Evolutionary conservation across 116 monocot species (phyloP), one percentile per base, ranked within the genome.

Genomic region (Cymodocea nodosa): DNA sequence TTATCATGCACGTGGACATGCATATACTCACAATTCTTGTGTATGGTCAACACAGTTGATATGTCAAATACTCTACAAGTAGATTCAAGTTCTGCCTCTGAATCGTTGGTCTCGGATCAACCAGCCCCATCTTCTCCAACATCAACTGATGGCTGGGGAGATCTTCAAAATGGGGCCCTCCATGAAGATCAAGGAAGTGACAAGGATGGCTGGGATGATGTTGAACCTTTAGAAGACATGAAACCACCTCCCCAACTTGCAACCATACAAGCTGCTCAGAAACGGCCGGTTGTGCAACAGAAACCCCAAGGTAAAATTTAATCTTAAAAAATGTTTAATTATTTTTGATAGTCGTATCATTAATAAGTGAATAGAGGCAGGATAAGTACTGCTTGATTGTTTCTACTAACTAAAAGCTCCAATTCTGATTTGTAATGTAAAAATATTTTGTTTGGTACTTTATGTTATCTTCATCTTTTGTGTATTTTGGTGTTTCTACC

Each of bases 201-300:
- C 56, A 86, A 92, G 72, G 92, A 89, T 66, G 92, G 89, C 19
- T 98, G 98, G 98, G 98, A 98, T 60, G 92, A 98, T 60, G 55
- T 98, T 25, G 98, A 91, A 52, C 86, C 89, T 39, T 73, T 86
- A 15, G 98, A 97, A 69, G 94, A 90, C 14, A 76, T 73, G 52
- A 85, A 87, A 52, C 81, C 92, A 24, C 30, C 76, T 76, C 62
- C 76, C 20, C 20, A 76, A 5, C 74, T 83, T 44, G 64, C 86
- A 7, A 79, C 62, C 59, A 81, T 98, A 52, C 89, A 89, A 68
- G 98, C 98, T 70, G 98, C 89, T 73, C 98, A 92, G 70, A 86
- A 84, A 73, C 69, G 84, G 8, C 86, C 89, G 0, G 78, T 98
- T 2, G 70, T 67, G 51, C 86, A 74, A 60, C 67, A 80, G 63